phyloP scores from a whole-genome alignment of 805 yeast genomes.

The Candida morakotiae region DNA sequence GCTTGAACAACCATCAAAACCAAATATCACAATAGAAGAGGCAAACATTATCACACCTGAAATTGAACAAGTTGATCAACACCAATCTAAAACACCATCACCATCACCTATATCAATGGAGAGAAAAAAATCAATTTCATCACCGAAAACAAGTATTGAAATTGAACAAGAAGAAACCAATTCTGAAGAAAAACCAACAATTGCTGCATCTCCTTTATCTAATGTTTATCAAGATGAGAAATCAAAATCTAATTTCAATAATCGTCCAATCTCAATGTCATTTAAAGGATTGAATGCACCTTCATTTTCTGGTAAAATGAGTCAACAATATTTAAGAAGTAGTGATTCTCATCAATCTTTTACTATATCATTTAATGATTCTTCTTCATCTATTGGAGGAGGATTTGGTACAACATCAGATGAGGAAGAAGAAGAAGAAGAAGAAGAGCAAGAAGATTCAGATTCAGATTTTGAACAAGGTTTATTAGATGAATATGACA shows the following conservation, averaged over 20 bases:
- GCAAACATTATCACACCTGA: no score
- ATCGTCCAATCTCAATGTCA: conserved; percentile 47
- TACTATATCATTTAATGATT: conserved; percentile 33
- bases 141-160: conserved; percentile 5
- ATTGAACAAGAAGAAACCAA: background rate
- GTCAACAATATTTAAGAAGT: conserved; percentile 24
- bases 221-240: conserved; percentile 11
- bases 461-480: conserved; percentile 16
- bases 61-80: conserved; percentile 4
- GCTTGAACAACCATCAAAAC: background rate
- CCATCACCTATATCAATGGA: conserved; percentile 6
- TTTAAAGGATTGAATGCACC: conserved; percentile 64
- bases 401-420: conserved; percentile 37
- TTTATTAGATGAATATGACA: conserved; percentile 4
- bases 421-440: conserved; percentile 22
- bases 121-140: background rate
- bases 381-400: conserved; percentile 27
- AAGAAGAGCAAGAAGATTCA: conserved; percentile 18
- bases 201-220: conserved; percentile 16
- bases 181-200: background rate
- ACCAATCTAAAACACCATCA: conserved; percentile 8
- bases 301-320: conserved; percentile 38
- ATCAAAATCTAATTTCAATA: conserved; percentile 12
- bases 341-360: conserved; percentile 40
- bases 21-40: no score